A percentile compares a stretch with the other conserved stretches of the same genome.
Conservation (phyloP, 139 green algal genomes). For the Pleodorina starrii region DNA sequence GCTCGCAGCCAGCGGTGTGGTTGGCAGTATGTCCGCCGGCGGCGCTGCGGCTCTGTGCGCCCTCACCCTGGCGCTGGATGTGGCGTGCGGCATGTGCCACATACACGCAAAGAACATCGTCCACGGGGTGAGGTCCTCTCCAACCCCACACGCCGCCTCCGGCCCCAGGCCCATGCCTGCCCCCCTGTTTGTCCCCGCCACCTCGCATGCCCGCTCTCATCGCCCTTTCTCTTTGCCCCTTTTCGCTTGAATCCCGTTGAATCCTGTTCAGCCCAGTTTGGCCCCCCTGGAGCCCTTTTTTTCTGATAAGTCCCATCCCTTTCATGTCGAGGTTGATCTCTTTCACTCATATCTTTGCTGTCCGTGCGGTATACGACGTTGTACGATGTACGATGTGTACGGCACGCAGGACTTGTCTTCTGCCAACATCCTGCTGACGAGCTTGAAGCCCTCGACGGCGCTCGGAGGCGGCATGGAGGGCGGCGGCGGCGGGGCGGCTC, state of each 20-base stretch:
- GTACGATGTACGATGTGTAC: not conserved
- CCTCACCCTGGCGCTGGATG: constrained; percentile 34
- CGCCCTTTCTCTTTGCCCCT: too few relatives aligned
- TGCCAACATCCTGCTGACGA: constrained; percentile 41
- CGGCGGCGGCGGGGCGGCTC: not conserved
- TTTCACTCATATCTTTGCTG: too few relatives aligned
- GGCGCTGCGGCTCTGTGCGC: constrained; percentile 22
- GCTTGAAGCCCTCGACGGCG: not conserved
- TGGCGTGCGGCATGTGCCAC: constrained; percentile 28
- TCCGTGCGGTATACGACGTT: not conserved
- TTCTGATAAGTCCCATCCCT: too few relatives aligned
- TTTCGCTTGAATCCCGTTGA: too few relatives aligned
- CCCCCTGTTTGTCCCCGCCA: not conserved
- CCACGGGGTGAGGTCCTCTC: constrained; percentile 19
- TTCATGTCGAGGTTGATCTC: too few relatives aligned
- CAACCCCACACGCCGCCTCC: not conserved
- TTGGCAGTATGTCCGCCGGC: not conserved
- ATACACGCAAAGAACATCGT: constrained; percentile 45
- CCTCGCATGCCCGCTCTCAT: not conserved
- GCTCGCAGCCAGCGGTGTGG: constrained; percentile 4
- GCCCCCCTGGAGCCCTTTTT: too few relatives aligned
- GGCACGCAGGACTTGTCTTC: constrained; percentile 24
- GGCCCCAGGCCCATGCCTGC: not conserved
- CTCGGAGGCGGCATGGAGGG: not conserved
- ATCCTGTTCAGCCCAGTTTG: too few relatives aligned